A percentile compares a stretch with the other conserved stretches of the same genome.
phyloP scores from a whole-genome alignment of 805 yeast species.

The Candida ortonii region DNA sequence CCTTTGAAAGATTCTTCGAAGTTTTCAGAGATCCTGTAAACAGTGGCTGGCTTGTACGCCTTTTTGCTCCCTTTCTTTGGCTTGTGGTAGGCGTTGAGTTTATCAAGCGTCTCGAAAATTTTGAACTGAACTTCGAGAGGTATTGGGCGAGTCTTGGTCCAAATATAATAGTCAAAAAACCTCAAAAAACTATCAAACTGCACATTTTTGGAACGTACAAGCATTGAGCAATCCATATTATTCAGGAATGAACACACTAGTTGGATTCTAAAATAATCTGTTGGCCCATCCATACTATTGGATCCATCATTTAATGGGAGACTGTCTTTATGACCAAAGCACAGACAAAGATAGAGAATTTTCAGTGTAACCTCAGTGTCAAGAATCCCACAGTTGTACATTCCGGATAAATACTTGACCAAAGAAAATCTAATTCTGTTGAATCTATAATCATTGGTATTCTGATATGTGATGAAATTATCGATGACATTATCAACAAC shows the following conservation, averaged over 20 bases:
- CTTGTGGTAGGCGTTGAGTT: constrained; percentile 26
- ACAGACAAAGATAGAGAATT: constrained; percentile 52
- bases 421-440: constrained; percentile 64
- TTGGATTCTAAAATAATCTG: constrained; percentile 70
- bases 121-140: constrained; percentile 61
- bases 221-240: constrained; percentile 18
- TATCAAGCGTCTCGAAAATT: constrained; percentile 43
- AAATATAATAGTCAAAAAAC: constrained; percentile 69
- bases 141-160: constrained; percentile 57
- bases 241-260: constrained; percentile 46
- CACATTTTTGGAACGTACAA: constrained; percentile 11
- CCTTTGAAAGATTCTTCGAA: constrained; percentile 42
- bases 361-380: constrained; percentile 46
- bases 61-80: constrained; percentile 31
- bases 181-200: constrained; percentile 41
- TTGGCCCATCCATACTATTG: constrained; percentile 55
- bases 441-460: constrained; percentile 53
- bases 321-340: constrained; percentile 62
- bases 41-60: not conserved
- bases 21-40: constrained; percentile 20
- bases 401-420: constrained; percentile 55
- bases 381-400: constrained; percentile 49
- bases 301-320: constrained; percentile 46
- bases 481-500: constrained; percentile 67
- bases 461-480: constrained; percentile 62